Evolutionary conservation across 2,329 filamentous ascomycete species (phyloP).

Genomic region (Aspergillus quadricinctus): DNA sequence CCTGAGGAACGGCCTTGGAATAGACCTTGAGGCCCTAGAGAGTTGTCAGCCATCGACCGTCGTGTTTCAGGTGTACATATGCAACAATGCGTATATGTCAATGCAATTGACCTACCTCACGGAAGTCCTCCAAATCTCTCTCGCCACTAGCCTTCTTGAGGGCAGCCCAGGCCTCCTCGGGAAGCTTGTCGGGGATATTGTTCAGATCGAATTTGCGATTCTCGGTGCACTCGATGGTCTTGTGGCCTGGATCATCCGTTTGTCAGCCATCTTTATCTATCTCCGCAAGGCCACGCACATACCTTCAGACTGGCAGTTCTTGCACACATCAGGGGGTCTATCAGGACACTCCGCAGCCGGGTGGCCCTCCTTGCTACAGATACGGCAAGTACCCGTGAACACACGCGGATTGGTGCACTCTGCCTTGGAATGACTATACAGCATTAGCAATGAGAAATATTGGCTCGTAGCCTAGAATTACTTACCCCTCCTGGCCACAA

Average conservation of each 20-base stretch:
- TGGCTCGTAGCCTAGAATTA: not conserved
- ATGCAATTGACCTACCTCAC: conserved; percentile 29
- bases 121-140: conserved; percentile 50
- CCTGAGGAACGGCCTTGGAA: conserved; percentile 44
- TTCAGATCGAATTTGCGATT: conserved; percentile 43
- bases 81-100: not conserved
- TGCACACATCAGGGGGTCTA: conserved; percentile 41
- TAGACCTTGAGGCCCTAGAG: conserved; percentile 47
- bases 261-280: conserved; percentile 1
- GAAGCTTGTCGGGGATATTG: conserved; percentile 43
- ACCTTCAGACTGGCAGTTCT: conserved; percentile 46
- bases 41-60: conserved; percentile 4
- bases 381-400: conserved; percentile 45
- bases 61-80: not conserved
- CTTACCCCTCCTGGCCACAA: conserved; percentile 36
- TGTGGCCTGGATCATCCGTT: conserved; percentile 36
- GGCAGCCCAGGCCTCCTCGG: conserved; percentile 48
- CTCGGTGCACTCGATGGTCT: conserved; percentile 41
- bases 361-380: conserved; percentile 46
- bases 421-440: conserved; percentile 37
- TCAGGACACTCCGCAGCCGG: conserved; percentile 43
- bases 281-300: not conserved
- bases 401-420: conserved; percentile 45
- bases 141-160: conserved; percentile 47
- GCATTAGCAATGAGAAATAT: not conserved